Percentiles rank a stretch among this genome's conserved stretches.
These are phyloP conservation scores for Plasmodium billcollinsi DNA, from an alignment of 169 alveolate genomes.

Conservation along the genomic window DNA sequence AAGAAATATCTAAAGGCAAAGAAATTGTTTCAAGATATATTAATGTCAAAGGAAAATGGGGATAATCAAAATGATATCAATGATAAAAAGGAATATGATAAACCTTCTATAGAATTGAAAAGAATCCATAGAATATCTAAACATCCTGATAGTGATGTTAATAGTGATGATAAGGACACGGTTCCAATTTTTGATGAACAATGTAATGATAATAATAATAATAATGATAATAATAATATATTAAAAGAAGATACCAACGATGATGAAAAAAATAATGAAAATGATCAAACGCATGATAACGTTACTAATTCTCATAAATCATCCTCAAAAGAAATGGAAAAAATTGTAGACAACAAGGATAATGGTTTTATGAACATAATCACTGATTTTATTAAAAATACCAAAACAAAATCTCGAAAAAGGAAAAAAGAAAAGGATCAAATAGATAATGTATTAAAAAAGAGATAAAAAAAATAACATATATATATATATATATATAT, in stretches of 20 bases:
- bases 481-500: too few relatives aligned
- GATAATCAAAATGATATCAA: background rate
- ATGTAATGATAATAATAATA: background rate
- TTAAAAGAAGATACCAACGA: background rate
- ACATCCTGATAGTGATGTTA: background rate
- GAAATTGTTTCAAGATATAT: conserved; percentile 46
- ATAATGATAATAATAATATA: background rate
- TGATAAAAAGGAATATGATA: background rate
- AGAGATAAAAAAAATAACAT: background rate
- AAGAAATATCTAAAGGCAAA: conserved; percentile 72
- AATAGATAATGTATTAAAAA: conserved; percentile 42
- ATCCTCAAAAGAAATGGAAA: background rate
- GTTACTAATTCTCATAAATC: background rate
- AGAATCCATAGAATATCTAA: background rate
- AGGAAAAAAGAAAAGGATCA: conserved; percentile 70
- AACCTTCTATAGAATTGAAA: background rate
- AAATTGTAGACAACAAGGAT: conserved; percentile 12
- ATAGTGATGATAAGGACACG: background rate
- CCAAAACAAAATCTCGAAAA: conserved; percentile 57
- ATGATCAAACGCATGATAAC: background rate
- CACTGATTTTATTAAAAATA: conserved; percentile 42
- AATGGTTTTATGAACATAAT: conserved; percentile 58
- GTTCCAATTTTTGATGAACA: background rate
- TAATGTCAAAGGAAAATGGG: conserved; percentile 23
- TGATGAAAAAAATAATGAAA: background rate